Base-by-base conservation (phyloP, 176 grass and related monocot species). In the Carex kokanica region DNA sequence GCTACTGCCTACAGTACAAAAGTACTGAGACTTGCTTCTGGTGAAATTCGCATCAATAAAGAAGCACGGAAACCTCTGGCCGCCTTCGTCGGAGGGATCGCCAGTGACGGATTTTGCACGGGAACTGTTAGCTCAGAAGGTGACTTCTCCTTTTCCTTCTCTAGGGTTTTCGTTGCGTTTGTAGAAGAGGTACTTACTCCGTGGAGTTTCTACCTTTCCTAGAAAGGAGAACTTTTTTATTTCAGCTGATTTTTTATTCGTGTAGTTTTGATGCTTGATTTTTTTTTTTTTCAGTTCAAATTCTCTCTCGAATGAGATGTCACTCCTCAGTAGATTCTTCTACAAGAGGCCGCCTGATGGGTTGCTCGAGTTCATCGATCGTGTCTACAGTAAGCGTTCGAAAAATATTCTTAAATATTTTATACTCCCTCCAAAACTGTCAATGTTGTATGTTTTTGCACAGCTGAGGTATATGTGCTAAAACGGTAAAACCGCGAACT, bases 241-340 rank as follows among this genome's bases (percentile, higher is more conserved):
- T 65, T 24, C 38, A 40, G 78, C 36, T 60, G 34, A 23, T 64
- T 82, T 60, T 34, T 49, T 1, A 23, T 75, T 45, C 24, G 8
- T 8, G 7, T 29, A 16, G 8, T 66, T 82, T 51, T 53, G 6
- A 29, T 62, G n/a, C n/a, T 68, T 54, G 14, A 7, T 15, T 63
- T n/a, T 73, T 9, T 13, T 9, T 13, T 8, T 57, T 86, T 85
- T 64, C 51, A 54, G 55, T 53, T 29, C 8, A 64, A 43, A 17
- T 68, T 78, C 23, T 15, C 21, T 64, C 27, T 88, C 61, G 34
- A 55, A 92, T 92, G 88, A 91, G 85, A 98, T 98, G 96, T 98
- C 96, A 86, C 89, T 98, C n/a, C 90, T 98, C 73, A 98, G 92
- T 87, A 95, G 96, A 91, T 98, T 98, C 86, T 98, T 98, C 88